Conservation (phyloP, 1,284 basidiomycete genomes). For the Papiliotrema nemorosa region DNA sequence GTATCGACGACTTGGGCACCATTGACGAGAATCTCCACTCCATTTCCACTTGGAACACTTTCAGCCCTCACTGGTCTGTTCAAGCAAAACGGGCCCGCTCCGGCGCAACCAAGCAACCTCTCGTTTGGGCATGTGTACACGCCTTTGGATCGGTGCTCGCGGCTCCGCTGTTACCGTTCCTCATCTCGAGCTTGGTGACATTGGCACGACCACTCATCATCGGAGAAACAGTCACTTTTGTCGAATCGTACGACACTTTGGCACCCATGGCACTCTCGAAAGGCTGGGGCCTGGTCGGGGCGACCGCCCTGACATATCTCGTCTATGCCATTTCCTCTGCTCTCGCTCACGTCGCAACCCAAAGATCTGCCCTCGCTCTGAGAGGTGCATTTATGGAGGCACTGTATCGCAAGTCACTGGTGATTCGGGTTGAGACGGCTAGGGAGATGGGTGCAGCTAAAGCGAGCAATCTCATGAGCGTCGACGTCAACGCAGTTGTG, state of each 20-base stretch:
- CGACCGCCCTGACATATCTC: constrained; percentile 10
- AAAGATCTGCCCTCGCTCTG: constrained; percentile 12
- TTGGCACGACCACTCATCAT: constrained; percentile 18
- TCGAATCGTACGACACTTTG: constrained; percentile 8
- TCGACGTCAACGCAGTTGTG: constrained; percentile 13
- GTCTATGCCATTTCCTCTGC: constrained; percentile 12
- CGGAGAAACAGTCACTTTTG: constrained; percentile 13
- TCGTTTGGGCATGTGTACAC: constrained; percentile 9
- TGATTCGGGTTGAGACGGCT: constrained; percentile 13
- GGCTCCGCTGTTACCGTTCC: constrained; percentile 13
- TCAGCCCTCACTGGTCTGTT: constrained; percentile 7
- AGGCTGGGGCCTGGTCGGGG: constrained; percentile 22
- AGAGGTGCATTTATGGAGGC: constrained; percentile 20
- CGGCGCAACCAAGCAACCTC: constrained; percentile 12
- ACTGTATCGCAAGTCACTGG: constrained; percentile 15
- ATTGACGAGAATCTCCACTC: constrained; percentile 15
- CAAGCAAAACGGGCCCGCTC: neutral
- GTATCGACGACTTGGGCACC: constrained; percentile 11
- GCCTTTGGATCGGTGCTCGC: constrained; percentile 7
- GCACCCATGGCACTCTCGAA: constrained; percentile 7
- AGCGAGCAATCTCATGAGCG: constrained; percentile 21
- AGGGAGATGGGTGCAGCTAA: constrained; percentile 20
- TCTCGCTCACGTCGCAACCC: constrained; percentile 12
- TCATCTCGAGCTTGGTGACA: constrained; percentile 9
- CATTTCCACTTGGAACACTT: constrained; percentile 4